Conservation (phyloP, 306 rosid genomes). For the Casuarina equisetifolia region DNA sequence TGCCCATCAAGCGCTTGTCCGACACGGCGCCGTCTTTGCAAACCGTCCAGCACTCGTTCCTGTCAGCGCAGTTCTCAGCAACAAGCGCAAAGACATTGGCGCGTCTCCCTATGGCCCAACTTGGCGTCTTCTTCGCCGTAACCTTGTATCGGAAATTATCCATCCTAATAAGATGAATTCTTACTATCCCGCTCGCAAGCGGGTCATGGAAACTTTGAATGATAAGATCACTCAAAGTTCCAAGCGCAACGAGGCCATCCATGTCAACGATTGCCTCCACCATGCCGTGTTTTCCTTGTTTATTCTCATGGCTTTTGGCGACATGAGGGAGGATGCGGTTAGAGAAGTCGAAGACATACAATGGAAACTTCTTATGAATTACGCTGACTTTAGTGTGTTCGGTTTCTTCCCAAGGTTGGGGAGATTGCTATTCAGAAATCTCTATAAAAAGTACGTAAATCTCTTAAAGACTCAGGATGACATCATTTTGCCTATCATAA, state of each 20-base stretch:
- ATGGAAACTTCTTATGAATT: neutral
- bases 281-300: neutral
- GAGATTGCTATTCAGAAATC: neutral
- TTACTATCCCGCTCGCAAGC: neutral
- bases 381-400: neutral
- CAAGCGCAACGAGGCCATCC: neutral
- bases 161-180: neutral
- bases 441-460: neutral
- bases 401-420: neutral
- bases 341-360: neutral
- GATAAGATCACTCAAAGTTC: neutral
- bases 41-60: neutral
- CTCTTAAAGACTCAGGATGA: neutral
- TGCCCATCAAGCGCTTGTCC: constrained; percentile 41
- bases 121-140: neutral
- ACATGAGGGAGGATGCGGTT: neutral
- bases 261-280: neutral
- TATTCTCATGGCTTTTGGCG: neutral
- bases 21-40: constrained; percentile 22
- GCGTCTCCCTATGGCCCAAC: neutral
- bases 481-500: neutral
- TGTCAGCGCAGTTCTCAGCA: neutral
- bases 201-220: neutral
- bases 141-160: neutral
- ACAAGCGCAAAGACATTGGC: neutral